Evolutionary conservation across 2,329 filamentous ascomycete genomes (phyloP).

Genomic region (Hypocreales sp.): DNA sequence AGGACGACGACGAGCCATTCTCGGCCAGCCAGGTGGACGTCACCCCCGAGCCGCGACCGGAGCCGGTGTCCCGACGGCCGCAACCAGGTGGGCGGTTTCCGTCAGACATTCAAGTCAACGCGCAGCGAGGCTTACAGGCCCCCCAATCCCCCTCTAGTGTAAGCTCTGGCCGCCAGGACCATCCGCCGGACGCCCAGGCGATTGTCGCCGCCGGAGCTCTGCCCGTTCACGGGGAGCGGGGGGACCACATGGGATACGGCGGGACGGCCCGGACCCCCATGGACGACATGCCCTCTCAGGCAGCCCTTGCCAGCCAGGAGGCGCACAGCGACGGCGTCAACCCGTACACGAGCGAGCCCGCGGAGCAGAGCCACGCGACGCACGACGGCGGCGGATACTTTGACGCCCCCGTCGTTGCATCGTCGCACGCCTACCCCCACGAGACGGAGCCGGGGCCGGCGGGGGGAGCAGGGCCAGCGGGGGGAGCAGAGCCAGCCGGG

Average conservation of each 20-base stretch:
- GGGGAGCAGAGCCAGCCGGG: slow-evolving; percentile 2
- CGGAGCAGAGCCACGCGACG: slow-evolving; percentile 9
- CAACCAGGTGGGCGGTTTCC: slow-evolving; percentile 94
- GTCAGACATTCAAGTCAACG: slow-evolving; percentile 76
- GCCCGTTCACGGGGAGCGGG: slow-evolving; percentile 13
- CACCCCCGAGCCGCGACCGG: slow-evolving; percentile 31
- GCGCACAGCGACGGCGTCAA: slow-evolving; percentile 40
- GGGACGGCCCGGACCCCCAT: slow-evolving; percentile 28
- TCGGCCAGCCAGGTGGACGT: slow-evolving; percentile 29
- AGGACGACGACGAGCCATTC: slow-evolving; percentile 51
- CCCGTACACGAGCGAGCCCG: slow-evolving; percentile 35
- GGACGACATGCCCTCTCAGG: slow-evolving; percentile 33
- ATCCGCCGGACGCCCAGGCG: slow-evolving; percentile 36
- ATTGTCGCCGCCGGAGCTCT: slow-evolving; percentile 41
- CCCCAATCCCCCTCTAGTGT: slow-evolving; percentile 69
- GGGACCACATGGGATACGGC: slow-evolving; percentile 24
- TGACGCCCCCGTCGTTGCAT: slow-evolving; percentile 8
- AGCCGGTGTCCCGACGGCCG: slow-evolving; percentile 47
- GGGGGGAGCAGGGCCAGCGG: no score
- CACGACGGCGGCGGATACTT: slow-evolving; percentile 6
- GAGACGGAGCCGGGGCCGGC: no score
- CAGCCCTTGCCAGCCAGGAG: slow-evolving; percentile 31
- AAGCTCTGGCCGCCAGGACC: slow-evolving; percentile 44
- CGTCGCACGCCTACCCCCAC: slow-evolving; percentile 5
- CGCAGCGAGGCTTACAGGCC: slow-evolving; percentile 62